Evolutionary conservation across 2,329 filamentous ascomycete genomes (phyloP).

Genomic region (Ophiostoma montium): DNA sequence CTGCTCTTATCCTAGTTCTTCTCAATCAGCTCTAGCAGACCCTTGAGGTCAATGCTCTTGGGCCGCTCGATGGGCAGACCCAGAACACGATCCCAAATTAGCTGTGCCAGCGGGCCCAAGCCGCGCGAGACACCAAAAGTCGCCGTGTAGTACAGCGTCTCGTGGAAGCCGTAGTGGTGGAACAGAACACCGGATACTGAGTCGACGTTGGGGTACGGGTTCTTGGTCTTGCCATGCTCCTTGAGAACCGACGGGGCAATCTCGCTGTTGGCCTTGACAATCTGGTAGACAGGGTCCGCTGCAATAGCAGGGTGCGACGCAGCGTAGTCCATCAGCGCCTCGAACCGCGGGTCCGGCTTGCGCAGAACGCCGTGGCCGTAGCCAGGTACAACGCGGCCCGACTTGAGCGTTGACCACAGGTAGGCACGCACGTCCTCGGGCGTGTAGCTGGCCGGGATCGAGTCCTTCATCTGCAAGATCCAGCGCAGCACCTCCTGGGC

Average conservation of each 20-base stretch:
- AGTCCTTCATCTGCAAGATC: constrained; percentile 90
- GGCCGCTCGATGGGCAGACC: constrained; percentile 93
- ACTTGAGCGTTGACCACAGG: constrained; percentile 86
- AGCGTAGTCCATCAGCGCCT: constrained; percentile 94
- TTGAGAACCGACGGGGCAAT: constrained; percentile 82
- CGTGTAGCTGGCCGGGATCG: constrained; percentile 63
- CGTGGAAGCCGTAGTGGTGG: constrained; percentile 95
- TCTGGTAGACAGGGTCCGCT: constrained; percentile 76
- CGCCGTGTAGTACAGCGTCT: constrained; percentile 86
- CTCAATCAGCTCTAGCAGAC: constrained; percentile 57
- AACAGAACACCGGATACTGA: constrained; percentile 87
- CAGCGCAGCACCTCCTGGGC: constrained; percentile 95
- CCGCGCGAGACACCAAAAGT: constrained; percentile 56
- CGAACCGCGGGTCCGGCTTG: constrained; percentile 92
- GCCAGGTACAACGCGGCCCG: constrained; percentile 83
- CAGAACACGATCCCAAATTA: constrained; percentile 90
- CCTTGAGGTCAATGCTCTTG: constrained; percentile 91
- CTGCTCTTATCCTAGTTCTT: constrained; percentile 3
- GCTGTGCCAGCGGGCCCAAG: constrained; percentile 79
- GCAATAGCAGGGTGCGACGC: constrained; percentile 72
- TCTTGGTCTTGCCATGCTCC: constrained; percentile 96
- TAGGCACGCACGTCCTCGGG: constrained; percentile 77
- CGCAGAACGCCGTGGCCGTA: constrained; percentile 93
- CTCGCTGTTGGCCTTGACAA: constrained; percentile 85
- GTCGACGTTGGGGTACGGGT: constrained; percentile 95